Base-by-base conservation (phyloP, 768 basidiomycete genomes). In the Amanita pallidorosea region DNA sequence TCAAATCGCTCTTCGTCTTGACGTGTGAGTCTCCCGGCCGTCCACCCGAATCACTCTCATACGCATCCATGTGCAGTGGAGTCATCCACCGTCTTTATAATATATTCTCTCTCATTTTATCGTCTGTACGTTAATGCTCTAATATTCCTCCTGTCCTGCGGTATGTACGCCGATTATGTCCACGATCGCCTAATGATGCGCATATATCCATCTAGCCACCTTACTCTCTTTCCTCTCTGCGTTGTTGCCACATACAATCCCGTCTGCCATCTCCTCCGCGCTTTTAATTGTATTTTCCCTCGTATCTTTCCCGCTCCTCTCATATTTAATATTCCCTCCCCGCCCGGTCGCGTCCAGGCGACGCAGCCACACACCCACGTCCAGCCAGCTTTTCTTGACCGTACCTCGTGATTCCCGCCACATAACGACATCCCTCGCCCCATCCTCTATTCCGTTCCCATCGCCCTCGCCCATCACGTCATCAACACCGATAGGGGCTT, bases 131-230 rank as follows among this genome's bases (percentile, higher is more conserved):
- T 51, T 52, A 35, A 42, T 44, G 40, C 59, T 51, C 58, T 63
- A 48, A 52, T 57, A 41, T 53, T 57, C 43, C 47, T 56, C 49
- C 53, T 63, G 55, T 58, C 59, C 49, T 54, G 56, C 51, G 62
- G 55, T 58, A 47, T 41, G 57, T 54, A 33, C 42, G 20, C 46
- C 54, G 45, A 17, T 50, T 18, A 45, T 52, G 49, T 55, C 48
- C 54, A 29, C 38, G 38, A 38, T 44, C 33, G 44, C 11, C 51
- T 43, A 37, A 49, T 43, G 38, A 51, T 49, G 61, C 60, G 31
- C 31, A 31, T 31, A 31, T 31, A 63, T 63, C 61, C 59, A 63
- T 44, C 25, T 33, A 51, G 62, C 62, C 53, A 60, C 64, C 55
- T 29, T 53, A 17, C 36, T 53, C 15, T 41, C 53, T 7, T 42